Evolutionary conservation across 768 basidiomycete genomes (phyloP), one percentile per base, ranked within the genome.

Genomic region (Strobilomyces dryophilus): DNA sequence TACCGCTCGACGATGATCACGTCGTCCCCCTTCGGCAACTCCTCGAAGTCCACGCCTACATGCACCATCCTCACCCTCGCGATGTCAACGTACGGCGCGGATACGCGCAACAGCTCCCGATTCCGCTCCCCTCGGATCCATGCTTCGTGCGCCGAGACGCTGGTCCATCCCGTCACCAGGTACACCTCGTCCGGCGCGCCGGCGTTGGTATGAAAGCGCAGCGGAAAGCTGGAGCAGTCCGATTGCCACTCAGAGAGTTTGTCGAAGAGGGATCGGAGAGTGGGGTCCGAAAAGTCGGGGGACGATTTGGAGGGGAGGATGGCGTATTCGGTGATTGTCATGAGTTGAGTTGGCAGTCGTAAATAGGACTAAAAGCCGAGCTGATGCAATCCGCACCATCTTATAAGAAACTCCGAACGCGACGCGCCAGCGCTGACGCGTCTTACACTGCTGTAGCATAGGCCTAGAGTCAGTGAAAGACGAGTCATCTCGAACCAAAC

Each of bases 91-190:
- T 71, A 59, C 6, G 66, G 60, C 44, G 56, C 59, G 18, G 74
- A 64, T n/a, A 64, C 49, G 45, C 51, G 49, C 37, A 77, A 55
- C 21, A 79, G 57, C 32, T 61, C 68, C 55, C 75, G 71, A 47
- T 78, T 78, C 48, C 61, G 58, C 4, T 71, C 66, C 50, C 74
- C 75, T 6, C 54, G 56, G 17, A 78, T 73, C 75, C 76, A 80
- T 35, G 65, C 63, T 26, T 70, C 55, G 57, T 80, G 79, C 9
- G 73, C 71, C 12, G 53, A 60, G 21, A 74, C 72, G 52, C 70
- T 69, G 47, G 62, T 37, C 79, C 79, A 81, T 11, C 78, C 77
- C 1, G 76, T 73, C 29, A 78, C 59, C 26, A 80, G 55, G 58
- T 74, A 72, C 3, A 78, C 49, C 26, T 61, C 51, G 7, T 50